These are phyloP conservation scores for Fistulifera solaris DNA, from an alignment of 108 stramenopile species.

Conservation along the genomic window DNA sequence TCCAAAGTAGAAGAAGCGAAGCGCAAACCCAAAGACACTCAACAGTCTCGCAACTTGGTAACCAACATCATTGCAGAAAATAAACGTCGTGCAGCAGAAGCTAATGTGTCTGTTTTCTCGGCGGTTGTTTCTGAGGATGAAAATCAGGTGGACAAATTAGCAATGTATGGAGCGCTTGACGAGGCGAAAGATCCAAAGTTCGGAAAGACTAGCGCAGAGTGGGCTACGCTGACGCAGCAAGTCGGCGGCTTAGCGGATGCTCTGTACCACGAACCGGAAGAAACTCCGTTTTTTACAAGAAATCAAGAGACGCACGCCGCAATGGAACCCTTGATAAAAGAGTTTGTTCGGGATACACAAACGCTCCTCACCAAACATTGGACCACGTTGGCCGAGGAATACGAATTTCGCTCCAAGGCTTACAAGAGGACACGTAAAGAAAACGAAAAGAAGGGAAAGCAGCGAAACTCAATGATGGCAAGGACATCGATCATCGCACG, in stretches of 20 bases:
- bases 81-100: conserved; percentile 42
- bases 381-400: conserved; percentile 61
- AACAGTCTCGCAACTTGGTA: conserved; percentile 27
- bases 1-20: conserved; percentile 26
- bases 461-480: conserved; percentile 1
- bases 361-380: conserved; percentile 41
- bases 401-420: conserved; percentile 43
- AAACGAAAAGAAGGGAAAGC: conserved; percentile 26
- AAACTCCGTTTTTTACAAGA: conserved; percentile 50
- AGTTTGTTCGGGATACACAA: conserved; percentile 51
- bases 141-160: background rate
- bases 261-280: conserved; percentile 60
- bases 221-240: conserved; percentile 51
- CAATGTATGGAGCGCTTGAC: background rate
- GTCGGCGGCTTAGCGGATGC: conserved; percentile 64
- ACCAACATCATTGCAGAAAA: conserved; percentile 43
- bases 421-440: conserved; percentile 32
- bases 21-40: conserved; percentile 12
- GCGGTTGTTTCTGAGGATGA: conserved; percentile 10
- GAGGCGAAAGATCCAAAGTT: conserved; percentile 25
- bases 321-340: conserved; percentile 51
- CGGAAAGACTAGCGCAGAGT: conserved; percentile 33
- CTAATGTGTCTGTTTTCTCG: conserved; percentile 37
- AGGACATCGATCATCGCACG: background rate
- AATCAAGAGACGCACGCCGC: conserved; percentile 34